Evolutionary conservation across 352 stramenopile genomes (phyloP).

Genomic region (Globisporangium orthogonon): DNA sequence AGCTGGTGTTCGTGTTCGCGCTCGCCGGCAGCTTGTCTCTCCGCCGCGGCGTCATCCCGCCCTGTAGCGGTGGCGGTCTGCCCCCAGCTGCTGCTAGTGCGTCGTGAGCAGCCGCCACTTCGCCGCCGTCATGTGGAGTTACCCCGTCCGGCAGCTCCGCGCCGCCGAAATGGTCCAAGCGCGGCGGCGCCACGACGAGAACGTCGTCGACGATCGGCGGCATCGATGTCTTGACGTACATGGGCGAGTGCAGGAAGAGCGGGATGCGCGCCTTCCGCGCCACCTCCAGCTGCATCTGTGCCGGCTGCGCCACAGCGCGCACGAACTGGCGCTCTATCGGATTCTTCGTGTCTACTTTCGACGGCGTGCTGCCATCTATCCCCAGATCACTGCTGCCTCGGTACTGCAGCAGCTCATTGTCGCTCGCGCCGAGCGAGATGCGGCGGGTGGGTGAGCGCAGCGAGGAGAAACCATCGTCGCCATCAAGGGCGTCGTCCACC

Average conservation of each 20-base stretch:
- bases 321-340: slow-evolving; percentile 69
- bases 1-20: slow-evolving; percentile 58
- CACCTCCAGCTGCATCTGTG: slow-evolving; percentile 85
- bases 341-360: slow-evolving; percentile 45
- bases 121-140: slow-evolving; percentile 5
- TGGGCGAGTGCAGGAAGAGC: slow-evolving; percentile 80
- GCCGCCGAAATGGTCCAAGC: slow-evolving; percentile 16
- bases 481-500: slow-evolving; percentile 15
- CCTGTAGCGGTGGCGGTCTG: background rate
- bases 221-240: slow-evolving; percentile 78
- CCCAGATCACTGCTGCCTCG: slow-evolving; percentile 10
- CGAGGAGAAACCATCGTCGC: slow-evolving; percentile 9
- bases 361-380: slow-evolving; percentile 12
- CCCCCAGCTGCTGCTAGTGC: background rate
- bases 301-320: slow-evolving; percentile 52
- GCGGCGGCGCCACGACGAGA: slow-evolving; percentile 3
- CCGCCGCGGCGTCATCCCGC: slow-evolving; percentile 21
- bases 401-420: background rate
- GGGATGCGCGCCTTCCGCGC: slow-evolving; percentile 77
- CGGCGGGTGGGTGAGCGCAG: slow-evolving; percentile 9
- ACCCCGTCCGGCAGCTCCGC: slow-evolving; percentile 11
- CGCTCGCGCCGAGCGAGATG: slow-evolving; percentile 4
- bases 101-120: no score
- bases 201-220: slow-evolving; percentile 47
- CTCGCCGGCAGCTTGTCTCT: slow-evolving; percentile 45